Conservation (phyloP, 345 rosid genomes). For the Microcos paniculata region DNA sequence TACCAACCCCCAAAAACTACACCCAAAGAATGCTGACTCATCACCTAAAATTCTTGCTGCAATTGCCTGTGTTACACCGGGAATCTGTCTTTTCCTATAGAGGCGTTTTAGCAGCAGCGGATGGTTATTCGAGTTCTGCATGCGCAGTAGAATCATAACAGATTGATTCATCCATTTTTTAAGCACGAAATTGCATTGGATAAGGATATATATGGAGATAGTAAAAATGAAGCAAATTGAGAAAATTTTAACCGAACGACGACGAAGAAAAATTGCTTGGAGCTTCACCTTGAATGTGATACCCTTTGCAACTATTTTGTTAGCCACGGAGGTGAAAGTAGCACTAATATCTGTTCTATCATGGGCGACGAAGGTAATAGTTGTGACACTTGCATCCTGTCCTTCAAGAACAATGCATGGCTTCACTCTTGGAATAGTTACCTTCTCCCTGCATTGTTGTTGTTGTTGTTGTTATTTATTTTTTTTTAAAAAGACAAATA, state of each 20-base stretch:
- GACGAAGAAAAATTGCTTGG: too few species aligned
- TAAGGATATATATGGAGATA: too few species aligned
- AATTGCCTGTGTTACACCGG: constrained; percentile 32
- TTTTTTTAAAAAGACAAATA: too few species aligned
- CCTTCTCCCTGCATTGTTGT: constrained; percentile 41
- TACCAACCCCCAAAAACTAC: constrained; percentile 54
- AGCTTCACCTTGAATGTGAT: too few species aligned
- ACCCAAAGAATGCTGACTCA: constrained; percentile 44
- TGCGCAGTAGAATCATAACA: neutral
- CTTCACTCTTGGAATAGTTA: constrained; percentile 34
- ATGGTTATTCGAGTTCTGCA: constrained; percentile 50
- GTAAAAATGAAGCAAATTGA: too few species aligned
- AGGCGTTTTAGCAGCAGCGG: neutral
- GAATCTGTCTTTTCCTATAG: neutral
- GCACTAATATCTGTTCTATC: constrained; percentile 26
- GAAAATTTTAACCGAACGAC: too few species aligned
- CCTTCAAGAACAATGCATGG: constrained; percentile 45
- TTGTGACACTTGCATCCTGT: constrained; percentile 9
- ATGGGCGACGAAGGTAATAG: constrained; percentile 22
- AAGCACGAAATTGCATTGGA: too few species aligned
- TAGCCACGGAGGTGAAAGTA: constrained; percentile 29
- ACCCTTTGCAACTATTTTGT: constrained; percentile 34
- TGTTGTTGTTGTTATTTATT: too few species aligned
- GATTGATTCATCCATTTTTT: neutral
- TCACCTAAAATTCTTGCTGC: constrained; percentile 51